Conservation (phyloP, 352 stramenopile genomes). For the Phytophthora kernoviae region DNA sequence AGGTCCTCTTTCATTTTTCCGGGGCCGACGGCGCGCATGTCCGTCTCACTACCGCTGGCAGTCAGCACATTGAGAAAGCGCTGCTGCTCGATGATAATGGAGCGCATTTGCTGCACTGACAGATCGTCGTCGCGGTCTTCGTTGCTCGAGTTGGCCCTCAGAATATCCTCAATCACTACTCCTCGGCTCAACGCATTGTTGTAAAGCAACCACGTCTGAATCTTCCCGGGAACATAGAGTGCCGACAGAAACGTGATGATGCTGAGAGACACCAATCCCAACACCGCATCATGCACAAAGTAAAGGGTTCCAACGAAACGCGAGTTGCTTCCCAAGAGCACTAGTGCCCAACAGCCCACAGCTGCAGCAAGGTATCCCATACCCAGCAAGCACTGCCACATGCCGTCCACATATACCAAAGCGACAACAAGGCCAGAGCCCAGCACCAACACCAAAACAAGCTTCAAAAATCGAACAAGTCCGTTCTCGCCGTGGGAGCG, state of each 20-base stretch:
- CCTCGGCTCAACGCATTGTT: slow-evolving; percentile 96
- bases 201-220: slow-evolving; percentile 98
- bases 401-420: slow-evolving; percentile 76
- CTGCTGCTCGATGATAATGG: slow-evolving; percentile 82
- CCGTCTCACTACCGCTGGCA: slow-evolving; percentile 57
- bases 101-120: slow-evolving; percentile 75
- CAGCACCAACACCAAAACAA: slow-evolving; percentile 75
- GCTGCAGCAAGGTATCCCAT: slow-evolving; percentile 94
- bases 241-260: slow-evolving; percentile 92
- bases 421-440: slow-evolving; percentile 76
- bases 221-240: slow-evolving; percentile 89
- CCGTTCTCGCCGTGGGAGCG: slow-evolving; percentile 58
- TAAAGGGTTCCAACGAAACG: slow-evolving; percentile 92
- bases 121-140: slow-evolving; percentile 77
- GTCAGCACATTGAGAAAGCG: slow-evolving; percentile 74
- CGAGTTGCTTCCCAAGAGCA: slow-evolving; percentile 90
- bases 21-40: slow-evolving; percentile 33
- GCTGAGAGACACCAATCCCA: slow-evolving; percentile 93
- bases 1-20: slow-evolving; percentile 50
- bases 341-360: slow-evolving; percentile 80
- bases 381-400: slow-evolving; percentile 89
- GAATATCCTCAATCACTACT: slow-evolving; percentile 97
- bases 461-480: slow-evolving; percentile 73
- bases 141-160: slow-evolving; percentile 75
- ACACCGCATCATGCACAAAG: slow-evolving; percentile 94